These are phyloP conservation scores for Colletotrichum spinosum DNA, from an alignment of 2,329 filamentous ascomycete species.

Conservation along the genomic window DNA sequence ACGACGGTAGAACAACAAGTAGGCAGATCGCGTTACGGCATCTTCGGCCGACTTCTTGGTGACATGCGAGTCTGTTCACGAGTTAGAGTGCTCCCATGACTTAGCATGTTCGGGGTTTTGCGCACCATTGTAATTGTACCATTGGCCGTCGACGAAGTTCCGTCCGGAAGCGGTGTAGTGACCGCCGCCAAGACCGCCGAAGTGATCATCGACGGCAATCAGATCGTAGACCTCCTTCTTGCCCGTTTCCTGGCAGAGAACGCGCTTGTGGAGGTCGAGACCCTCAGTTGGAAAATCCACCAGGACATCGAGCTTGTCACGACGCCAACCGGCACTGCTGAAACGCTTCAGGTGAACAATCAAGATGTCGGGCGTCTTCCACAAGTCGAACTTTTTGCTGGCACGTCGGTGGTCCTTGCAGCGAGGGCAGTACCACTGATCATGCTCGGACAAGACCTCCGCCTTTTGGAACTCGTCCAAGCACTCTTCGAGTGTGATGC, in stretches of 20 bases:
- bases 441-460: slow-evolving; percentile 92
- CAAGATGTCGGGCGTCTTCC: slow-evolving; percentile 95
- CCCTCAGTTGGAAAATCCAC: slow-evolving; percentile 94
- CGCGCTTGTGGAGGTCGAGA: slow-evolving; percentile 82
- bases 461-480: slow-evolving; percentile 94
- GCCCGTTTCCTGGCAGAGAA: slow-evolving; percentile 82
- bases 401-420: slow-evolving; percentile 95
- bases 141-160: slow-evolving; percentile 88
- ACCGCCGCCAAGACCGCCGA: slow-evolving; percentile 90
- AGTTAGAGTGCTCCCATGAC: slow-evolving; percentile 53
- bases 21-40: slow-evolving; percentile 82
- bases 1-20: slow-evolving; percentile 95
- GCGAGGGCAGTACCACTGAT: slow-evolving; percentile 96
- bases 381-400: slow-evolving; percentile 96
- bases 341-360: slow-evolving; percentile 97
- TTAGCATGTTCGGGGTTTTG: neutral
- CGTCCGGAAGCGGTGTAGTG: slow-evolving; percentile 96
- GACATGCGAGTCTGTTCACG: slow-evolving; percentile 76
- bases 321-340: slow-evolving; percentile 82
- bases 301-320: slow-evolving; percentile 90
- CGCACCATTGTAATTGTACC: slow-evolving; percentile 97
- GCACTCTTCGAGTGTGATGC: slow-evolving; percentile 89
- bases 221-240: slow-evolving; percentile 91
- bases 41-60: slow-evolving; percentile 68
- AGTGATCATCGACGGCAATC: slow-evolving; percentile 96